These are phyloP conservation scores for Boletales sp. DNA, from an alignment of 768 basidiomycete genomes.

Conservation along the genomic window DNA sequence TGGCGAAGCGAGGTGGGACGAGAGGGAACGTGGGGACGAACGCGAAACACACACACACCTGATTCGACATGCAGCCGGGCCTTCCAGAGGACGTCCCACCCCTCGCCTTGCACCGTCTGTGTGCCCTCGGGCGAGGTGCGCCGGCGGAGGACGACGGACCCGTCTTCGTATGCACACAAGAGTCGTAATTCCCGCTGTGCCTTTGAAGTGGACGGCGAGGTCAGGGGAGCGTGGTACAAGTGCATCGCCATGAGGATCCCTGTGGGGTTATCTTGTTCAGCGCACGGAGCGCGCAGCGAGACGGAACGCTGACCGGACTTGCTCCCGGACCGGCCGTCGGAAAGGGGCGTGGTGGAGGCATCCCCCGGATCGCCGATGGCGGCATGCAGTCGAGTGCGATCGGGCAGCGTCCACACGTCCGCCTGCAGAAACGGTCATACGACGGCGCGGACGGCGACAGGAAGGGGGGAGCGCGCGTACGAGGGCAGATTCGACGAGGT, in stretches of 20 bases:
- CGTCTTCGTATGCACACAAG: constrained; percentile 81
- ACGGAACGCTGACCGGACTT: constrained; percentile 68
- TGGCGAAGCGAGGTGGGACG: constrained; percentile 21
- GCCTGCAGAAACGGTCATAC: constrained; percentile 43
- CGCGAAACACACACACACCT: constrained; percentile 39
- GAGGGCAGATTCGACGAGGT: constrained; percentile 82
- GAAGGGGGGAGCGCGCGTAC: constrained; percentile 45
- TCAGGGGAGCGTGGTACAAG: constrained; percentile 41
- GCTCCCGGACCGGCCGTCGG: constrained; percentile 48
- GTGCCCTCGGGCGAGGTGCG: constrained; percentile 38
- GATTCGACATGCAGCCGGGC: constrained; percentile 68
- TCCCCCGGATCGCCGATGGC: constrained; percentile 66
- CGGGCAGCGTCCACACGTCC: constrained; percentile 83
- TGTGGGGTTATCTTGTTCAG: no score
- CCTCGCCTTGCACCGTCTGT: constrained; percentile 58
- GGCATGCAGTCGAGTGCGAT: constrained; percentile 68
- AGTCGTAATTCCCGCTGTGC: constrained; percentile 49
- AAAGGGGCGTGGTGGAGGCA: constrained; percentile 19
- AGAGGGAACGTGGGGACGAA: neutral
- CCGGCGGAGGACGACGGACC: constrained; percentile 69
- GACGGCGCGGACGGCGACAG: no score
- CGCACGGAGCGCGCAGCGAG: no score
- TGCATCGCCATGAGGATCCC: constrained; percentile 91
- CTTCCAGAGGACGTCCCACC: constrained; percentile 73
- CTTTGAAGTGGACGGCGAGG: constrained; percentile 31